These are phyloP conservation scores for Colletotrichum shisoi DNA, from an alignment of 2,329 filamentous ascomycete genomes.

Conservation along the genomic window DNA sequence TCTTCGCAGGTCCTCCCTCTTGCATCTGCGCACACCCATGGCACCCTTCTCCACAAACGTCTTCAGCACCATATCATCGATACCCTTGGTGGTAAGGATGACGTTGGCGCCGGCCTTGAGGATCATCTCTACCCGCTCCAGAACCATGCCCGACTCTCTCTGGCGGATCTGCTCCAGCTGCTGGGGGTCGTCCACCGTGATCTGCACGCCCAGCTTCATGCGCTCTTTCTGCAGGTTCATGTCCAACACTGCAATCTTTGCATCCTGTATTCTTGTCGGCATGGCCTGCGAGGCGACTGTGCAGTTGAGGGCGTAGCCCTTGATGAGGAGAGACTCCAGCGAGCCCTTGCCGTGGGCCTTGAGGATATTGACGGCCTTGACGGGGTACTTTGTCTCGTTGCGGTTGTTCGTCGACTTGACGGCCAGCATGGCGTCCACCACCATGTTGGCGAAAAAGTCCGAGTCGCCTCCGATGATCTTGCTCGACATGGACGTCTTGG, in stretches of 20 bases:
- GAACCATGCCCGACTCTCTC: slow-evolving; percentile 88
- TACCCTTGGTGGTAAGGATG: slow-evolving; percentile 95
- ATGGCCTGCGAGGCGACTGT: slow-evolving; percentile 98
- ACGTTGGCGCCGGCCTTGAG: slow-evolving; percentile 97
- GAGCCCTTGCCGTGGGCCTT: slow-evolving; percentile 97
- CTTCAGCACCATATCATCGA: slow-evolving; percentile 95
- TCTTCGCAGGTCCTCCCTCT: slow-evolving; percentile 96
- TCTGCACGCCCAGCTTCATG: slow-evolving; percentile 99
- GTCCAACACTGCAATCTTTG: slow-evolving; percentile 95
- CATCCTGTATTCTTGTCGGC: slow-evolving; percentile 89
- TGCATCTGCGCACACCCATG: slow-evolving; percentile 95
- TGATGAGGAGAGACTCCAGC: slow-evolving; percentile 86
- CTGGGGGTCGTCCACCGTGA: slow-evolving; percentile 95
- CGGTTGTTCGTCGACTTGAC: slow-evolving; percentile 93
- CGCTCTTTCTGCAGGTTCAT: slow-evolving; percentile 99
- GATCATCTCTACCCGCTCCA: slow-evolving; percentile 96
- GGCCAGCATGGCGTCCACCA: slow-evolving; percentile 92
- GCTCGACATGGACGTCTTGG: slow-evolving; percentile 98
- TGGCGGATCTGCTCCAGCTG: slow-evolving; percentile 97
- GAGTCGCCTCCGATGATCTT: slow-evolving; percentile 97
- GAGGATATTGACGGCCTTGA: slow-evolving; percentile 98
- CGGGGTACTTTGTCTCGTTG: slow-evolving; percentile 92
- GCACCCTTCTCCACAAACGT: slow-evolving; percentile 92
- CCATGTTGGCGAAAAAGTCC: slow-evolving; percentile 97
- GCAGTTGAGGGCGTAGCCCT: slow-evolving; percentile 98